Base-by-base conservation (phyloP, 805 yeast species). In the Metschnikowia orientalis region DNA sequence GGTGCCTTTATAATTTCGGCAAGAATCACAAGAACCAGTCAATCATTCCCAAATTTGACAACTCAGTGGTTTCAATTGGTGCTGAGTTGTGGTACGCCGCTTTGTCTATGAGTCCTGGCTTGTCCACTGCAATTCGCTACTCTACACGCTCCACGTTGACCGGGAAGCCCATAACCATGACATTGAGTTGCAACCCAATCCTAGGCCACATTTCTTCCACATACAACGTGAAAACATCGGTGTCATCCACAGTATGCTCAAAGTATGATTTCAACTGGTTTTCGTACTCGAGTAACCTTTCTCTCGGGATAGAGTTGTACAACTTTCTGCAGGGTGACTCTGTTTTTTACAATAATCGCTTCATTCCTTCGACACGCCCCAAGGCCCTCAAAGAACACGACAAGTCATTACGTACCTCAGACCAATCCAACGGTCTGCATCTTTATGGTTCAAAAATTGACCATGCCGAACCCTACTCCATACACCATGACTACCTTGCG, bases 51-150 rank as follows among this genome's bases (percentile, higher is more conserved):
- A 61, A 61, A 14, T 63, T 76, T 46, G 79, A 74, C 48, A 76
- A 75, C 38, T 79, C 92, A 9, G 77, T 77, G 26, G 70, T 78
- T 1, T 77, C 88, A 0, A 45, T 85, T 0, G 98, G 98, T 1
- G 75, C 82, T 7, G 98, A 92, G 59, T 43, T 87, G 4, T 92
- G 95, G 90, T 83, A 82, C 46, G 95, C 95, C 1, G 76, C 87
- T 1, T 56, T 71, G 27, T 81, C 84, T 28, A 81, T 86, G 72
- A 80, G 90, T 38, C 97, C 97, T 0, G 97, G 97, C 0, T 54
- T 89, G 12, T 85, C 95, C 0, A 75, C 94, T 2, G 90, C 95
- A 0, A 55, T 87, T 29, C 62, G 97, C 27, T 90, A 92, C 54
- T 73, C 90, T 1, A 85, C 96, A 0, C 80, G 85, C 41, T 78